Percentiles rank a stretch among this genome's conserved stretches.
These are phyloP conservation scores for Xylariaceae sp. DNA, from an alignment of 2,329 filamentous ascomycete species.

Conservation along the genomic window DNA sequence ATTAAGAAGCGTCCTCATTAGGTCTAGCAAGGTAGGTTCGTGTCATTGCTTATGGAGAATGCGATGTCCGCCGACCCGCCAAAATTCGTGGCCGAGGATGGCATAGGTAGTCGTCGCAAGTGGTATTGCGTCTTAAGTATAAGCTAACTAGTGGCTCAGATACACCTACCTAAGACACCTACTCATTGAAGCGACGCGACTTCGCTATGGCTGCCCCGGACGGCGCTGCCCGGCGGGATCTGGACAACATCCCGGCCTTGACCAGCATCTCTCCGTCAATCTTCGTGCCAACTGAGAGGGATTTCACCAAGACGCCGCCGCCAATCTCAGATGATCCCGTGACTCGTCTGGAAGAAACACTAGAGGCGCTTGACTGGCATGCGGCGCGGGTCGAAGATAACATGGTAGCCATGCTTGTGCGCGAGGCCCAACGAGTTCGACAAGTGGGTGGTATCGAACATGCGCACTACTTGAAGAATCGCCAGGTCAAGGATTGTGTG, in stretches of 20 bases:
- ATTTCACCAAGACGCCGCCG: slow-evolving; percentile 28
- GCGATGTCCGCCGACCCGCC: background rate
- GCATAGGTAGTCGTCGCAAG: background rate
- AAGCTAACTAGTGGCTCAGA: background rate
- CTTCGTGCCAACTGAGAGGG: slow-evolving; percentile 25
- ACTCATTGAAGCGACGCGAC: background rate
- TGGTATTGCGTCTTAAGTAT: background rate
- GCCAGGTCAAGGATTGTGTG: slow-evolving; percentile 2
- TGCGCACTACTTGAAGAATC: slow-evolving; percentile 4
- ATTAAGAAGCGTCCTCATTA: background rate
- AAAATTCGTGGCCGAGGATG: background rate
- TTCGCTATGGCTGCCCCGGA: slow-evolving; percentile 8
- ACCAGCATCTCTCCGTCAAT: slow-evolving; percentile 22
- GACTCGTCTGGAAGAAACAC: slow-evolving; percentile 8
- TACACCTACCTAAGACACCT: background rate
- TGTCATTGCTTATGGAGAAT: background rate
- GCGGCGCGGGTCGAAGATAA: slow-evolving; percentile 24
- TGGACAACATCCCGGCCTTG: slow-evolving; percentile 22
- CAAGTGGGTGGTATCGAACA: slow-evolving; percentile 3
- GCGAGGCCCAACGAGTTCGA: slow-evolving; percentile 17
- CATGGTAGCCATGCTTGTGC: slow-evolving; percentile 20
- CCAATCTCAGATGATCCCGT: slow-evolving; percentile 18
- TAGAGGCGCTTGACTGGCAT: slow-evolving; percentile 26
- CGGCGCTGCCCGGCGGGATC: background rate
- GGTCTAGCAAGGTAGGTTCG: background rate